These are phyloP conservation scores for Podospora tetraspora DNA, from an alignment of 495 filamentous ascomycete genomes.

Conservation along the genomic window DNA sequence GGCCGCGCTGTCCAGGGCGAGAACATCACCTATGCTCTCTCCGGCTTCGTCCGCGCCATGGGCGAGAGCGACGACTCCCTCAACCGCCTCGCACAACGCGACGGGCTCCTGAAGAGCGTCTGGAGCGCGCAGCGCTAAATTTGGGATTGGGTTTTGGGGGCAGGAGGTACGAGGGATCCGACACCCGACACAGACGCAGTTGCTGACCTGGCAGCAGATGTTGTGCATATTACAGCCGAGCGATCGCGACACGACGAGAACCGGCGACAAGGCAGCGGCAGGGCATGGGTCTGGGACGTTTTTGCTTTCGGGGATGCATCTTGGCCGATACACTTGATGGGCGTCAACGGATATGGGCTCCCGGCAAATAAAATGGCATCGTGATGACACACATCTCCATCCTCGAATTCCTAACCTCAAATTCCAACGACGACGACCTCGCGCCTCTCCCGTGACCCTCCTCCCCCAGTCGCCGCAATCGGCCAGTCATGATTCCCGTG, in stretches of 20 bases:
- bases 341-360: slow-evolving; percentile 35
- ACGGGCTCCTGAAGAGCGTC: slow-evolving; percentile 93
- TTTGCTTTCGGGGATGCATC: slow-evolving; percentile 20
- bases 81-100: slow-evolving; percentile 91
- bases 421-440: neutral
- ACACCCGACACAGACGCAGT: neutral
- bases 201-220: slow-evolving; percentile 12
- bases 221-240: slow-evolving; percentile 26
- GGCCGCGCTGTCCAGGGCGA: slow-evolving; percentile 89
- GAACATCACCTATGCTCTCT: slow-evolving; percentile 94
- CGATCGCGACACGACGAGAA: slow-evolving; percentile 21
- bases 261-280: slow-evolving; percentile 25
- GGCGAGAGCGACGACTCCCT: slow-evolving; percentile 95
- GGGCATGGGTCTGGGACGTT: slow-evolving; percentile 22
- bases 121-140: slow-evolving; percentile 80
- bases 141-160: slow-evolving; percentile 16
- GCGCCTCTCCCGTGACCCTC: neutral
- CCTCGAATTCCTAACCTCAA: neutral
- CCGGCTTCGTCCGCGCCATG: slow-evolving; percentile 95
- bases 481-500: slow-evolving; percentile 47
- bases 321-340: slow-evolving; percentile 28
- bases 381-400: slow-evolving; percentile 19
- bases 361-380: slow-evolving; percentile 34
- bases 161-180: slow-evolving; percentile 23
- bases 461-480: slow-evolving; percentile 21